These are phyloP conservation scores for Domatiomyces catenatus DNA, from an alignment of 2,329 filamentous ascomycete genomes.

Conservation along the genomic window DNA sequence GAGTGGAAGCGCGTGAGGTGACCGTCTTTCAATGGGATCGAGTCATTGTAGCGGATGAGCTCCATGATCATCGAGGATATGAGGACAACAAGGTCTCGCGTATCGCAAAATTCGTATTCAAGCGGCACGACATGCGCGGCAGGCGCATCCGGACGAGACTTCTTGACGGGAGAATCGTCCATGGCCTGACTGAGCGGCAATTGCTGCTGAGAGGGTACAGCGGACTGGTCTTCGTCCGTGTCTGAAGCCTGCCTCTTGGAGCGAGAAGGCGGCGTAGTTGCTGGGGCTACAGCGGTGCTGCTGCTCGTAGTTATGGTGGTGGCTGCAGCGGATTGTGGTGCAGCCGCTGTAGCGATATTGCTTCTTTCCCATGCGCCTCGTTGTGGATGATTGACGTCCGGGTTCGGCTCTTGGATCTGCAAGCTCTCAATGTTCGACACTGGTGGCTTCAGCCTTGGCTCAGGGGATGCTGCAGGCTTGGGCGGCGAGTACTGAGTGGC, in stretches of 20 bases:
- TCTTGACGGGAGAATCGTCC: conserved; percentile 23
- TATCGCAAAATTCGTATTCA: conserved; percentile 65
- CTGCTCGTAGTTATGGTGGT: neutral
- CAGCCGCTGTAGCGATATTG: neutral
- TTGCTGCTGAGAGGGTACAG: neutral
- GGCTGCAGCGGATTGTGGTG: neutral
- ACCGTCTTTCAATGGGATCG: conserved; percentile 66
- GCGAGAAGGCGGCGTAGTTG: conserved; percentile 1
- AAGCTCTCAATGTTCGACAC: conserved; percentile 21
- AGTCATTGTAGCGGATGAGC: conserved; percentile 83
- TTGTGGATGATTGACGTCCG: neutral
- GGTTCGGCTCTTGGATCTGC: conserved; percentile 2
- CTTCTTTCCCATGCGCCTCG: conserved; percentile 5
- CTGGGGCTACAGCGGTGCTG: neutral
- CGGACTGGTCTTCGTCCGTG: conserved; percentile 1
- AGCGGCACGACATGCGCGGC: conserved; percentile 42
- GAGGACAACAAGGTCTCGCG: conserved; percentile 75
- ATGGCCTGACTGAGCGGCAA: neutral
- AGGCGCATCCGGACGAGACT: conserved; percentile 30
- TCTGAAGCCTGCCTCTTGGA: conserved; percentile 9
- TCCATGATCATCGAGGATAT: conserved; percentile 94
- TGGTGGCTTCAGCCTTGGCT: conserved; percentile 19
- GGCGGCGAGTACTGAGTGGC: conserved; percentile 38
- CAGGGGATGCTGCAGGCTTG: conserved; percentile 3
- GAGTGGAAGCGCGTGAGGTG: conserved; percentile 91